Base-by-base conservation (phyloP, 208 protist species). In the Leishmania gerbilli region DNA sequence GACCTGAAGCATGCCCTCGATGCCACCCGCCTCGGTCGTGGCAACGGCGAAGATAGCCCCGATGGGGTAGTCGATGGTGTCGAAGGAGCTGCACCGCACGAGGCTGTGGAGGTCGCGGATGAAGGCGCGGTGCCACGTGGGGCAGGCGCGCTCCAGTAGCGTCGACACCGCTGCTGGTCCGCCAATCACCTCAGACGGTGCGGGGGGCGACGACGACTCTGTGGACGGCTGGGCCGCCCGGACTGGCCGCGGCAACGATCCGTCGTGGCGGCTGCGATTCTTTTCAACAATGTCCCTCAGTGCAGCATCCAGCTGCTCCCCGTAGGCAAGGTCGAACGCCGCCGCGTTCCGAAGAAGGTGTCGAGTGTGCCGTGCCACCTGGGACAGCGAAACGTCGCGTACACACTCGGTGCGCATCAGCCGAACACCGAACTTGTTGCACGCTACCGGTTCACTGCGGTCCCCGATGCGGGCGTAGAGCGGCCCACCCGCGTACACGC, bases 51-150 rank as follows among this genome's bases (percentile, higher is more conserved):
- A 90, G 74, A 97, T 80, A 78, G 86, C 82, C 31, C 92, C 94
- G 62, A 97, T 80, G 42, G 94, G 94, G 84, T 96, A 85, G 83
- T 97, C 94, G 17, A 94, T 56, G 2, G 94, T 97, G 74, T 97
- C 94, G 80, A 92, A 93, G 81, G 87, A 53, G 75, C 82, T 91
- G 78, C 90, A 93, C 1, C 94, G 94, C 58, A 93, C 87, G 40
- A 96, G 84, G 62, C 79, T 71, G 85, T 90, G 84, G 49, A 91
- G 87, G 75, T 92, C 89, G 6, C 84, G 85, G 9, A 95, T 74
- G 83, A 94, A 90, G 34, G 68, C 37, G 56, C 69, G 68, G 86
- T 95, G 88, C 92, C 94, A 97, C 31, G 81, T 67, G 1, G 91
- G 88, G 42, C 79, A 83, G 9, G 91, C 79, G 51, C 93, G 90